Conservation (phyloP, 75 land plant genomes). For the Larix kaempferi region DNA sequence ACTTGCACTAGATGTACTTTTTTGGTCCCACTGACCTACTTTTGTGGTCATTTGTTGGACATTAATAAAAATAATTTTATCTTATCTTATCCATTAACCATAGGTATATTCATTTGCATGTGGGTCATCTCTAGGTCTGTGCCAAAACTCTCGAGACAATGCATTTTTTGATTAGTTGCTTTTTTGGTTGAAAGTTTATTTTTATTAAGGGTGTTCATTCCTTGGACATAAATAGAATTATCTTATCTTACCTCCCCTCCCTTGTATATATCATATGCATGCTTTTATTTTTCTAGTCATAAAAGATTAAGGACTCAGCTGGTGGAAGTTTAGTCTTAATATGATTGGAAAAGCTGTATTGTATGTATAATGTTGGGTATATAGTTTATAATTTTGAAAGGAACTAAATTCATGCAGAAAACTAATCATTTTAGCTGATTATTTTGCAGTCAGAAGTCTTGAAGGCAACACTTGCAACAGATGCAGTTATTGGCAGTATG, state of each 20-base stretch:
- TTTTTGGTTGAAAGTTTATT: not conserved
- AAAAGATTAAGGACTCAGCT: not conserved
- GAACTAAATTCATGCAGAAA: not conserved
- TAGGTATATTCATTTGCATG: not conserved
- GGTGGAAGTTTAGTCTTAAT: not conserved
- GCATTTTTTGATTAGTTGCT: not conserved
- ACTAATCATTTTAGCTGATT: not conserved
- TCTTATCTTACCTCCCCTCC: too few species aligned
- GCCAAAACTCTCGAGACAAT: not conserved
- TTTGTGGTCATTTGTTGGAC: too few species aligned
- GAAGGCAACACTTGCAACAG: slow-evolving; percentile 96
- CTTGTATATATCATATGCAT: too few species aligned
- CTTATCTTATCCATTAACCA: not conserved
- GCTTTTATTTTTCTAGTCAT: not conserved
- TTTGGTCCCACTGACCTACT: too few species aligned
- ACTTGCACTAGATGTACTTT: too few species aligned
- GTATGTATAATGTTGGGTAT: not conserved
- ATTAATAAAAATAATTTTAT: too few species aligned
- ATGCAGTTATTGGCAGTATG: slow-evolving; percentile 91
- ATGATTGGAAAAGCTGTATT: not conserved
- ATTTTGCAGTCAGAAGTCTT: slow-evolving; percentile 73
- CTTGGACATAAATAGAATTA: too few species aligned
- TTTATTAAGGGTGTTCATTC: not conserved
- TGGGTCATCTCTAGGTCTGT: not conserved
- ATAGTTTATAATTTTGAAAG: not conserved